Conservation (phyloP, 805 yeast genomes). For the Cyberlindnera mississippiensis region DNA sequence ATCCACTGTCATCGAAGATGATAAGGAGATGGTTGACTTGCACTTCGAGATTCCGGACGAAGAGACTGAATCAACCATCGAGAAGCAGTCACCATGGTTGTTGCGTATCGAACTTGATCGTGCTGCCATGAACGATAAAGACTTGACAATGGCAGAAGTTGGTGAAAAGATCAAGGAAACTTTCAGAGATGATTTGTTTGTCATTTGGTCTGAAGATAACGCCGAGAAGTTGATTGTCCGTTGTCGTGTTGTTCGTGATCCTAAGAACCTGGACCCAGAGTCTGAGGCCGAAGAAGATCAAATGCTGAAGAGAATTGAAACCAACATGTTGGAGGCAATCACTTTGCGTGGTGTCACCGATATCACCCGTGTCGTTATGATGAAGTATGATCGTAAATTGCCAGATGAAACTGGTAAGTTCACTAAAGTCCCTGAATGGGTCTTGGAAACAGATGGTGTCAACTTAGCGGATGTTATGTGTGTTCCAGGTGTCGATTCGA, state of each 20-base stretch:
- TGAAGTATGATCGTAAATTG: constrained; percentile 70
- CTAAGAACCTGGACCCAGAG: constrained; percentile 88
- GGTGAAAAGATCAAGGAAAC: constrained; percentile 92
- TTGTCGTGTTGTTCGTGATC: constrained; percentile 97
- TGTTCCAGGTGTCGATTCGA: constrained; percentile 90
- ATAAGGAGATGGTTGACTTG: constrained; percentile 94
- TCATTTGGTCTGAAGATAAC: constrained; percentile 98
- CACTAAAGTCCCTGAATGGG: constrained; percentile 93
- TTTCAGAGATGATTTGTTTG: constrained; percentile 92
- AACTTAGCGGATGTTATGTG: constrained; percentile 92
- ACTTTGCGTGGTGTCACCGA: constrained; percentile 95
- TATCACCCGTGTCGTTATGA: constrained; percentile 75
- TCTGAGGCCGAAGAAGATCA: constrained; percentile 96
- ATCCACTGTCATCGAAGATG: constrained; percentile 94
- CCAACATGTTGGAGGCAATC: constrained; percentile 92
- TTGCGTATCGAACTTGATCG: constrained; percentile 95
- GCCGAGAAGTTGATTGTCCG: constrained; percentile 95
- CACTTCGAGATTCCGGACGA: constrained; percentile 98
- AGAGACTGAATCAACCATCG: constrained; percentile 88
- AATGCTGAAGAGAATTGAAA: constrained; percentile 89
- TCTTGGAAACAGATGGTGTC: constrained; percentile 97
- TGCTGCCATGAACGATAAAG: constrained; percentile 98
- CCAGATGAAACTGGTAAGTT: constrained; percentile 85
- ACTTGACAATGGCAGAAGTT: constrained; percentile 96
- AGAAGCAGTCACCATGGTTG: constrained; percentile 97